Evolutionary conservation across 2,329 filamentous ascomycete genomes (phyloP), one percentile per base, ranked within the genome.

Genomic region (Aspergillus ochraceoroseus): DNA sequence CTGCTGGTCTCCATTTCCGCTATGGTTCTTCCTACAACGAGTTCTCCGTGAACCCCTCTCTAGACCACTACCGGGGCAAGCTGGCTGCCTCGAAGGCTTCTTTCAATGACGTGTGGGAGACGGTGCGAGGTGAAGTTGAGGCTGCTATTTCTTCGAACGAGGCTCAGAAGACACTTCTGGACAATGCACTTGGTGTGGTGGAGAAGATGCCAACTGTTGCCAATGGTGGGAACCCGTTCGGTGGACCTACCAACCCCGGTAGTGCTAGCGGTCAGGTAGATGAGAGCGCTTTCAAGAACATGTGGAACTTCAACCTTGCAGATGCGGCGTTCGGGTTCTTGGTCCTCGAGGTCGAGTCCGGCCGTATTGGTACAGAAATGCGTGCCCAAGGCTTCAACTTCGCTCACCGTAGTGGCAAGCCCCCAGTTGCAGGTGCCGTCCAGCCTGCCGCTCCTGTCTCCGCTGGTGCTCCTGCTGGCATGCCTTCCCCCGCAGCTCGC

Each of bases 1-100:
- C 92, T 7, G 92, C 92, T 34, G 92, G 92, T 57, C 81, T 98
- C 18, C 92, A 98, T 69, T 98, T 98, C 81, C 80, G 92, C 51
- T 98, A 98, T 55, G 92, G 94, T 51, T 96, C 90, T 66, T 98
- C 94, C 1, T 98, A 98, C 76, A 98, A 98, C 68, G 94, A 98
- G 65, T 98, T 98, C 70, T 95, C 89, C 51, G 92, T 98, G 61
- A 98, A 98, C 65, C 94, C 92, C 2, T 95, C 90, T 0, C 75
- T 98, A 40, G 92, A 98, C 58, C 92, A 98, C 69, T 98, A 98
- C 68, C 87, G 94, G 44, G 94, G 92, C 62, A 98, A 98, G 75
- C 81, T 98, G 39, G 90, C 92, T 36, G 92, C 92, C 8, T 96
- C 90, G 34, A 96, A 95, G 70, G 90, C 92, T 1, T 96, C 92